These are phyloP conservation scores for Rosa multiflora DNA, from an alignment of 306 rosid genomes.

Conservation along the genomic window DNA sequence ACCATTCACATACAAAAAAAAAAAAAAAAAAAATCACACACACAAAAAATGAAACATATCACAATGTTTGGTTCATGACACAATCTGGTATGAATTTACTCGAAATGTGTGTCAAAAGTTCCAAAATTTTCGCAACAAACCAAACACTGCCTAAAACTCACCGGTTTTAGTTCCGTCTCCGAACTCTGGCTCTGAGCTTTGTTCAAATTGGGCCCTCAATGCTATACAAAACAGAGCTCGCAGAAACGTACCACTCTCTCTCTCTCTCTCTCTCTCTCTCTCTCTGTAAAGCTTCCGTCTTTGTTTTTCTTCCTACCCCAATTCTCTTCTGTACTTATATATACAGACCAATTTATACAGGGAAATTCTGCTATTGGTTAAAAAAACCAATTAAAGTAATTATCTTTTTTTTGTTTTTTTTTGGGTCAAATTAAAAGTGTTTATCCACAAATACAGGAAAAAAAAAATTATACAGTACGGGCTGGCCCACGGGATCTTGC, in stretches of 20 bases:
- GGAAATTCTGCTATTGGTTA: background rate
- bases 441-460: background rate
- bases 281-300: background rate
- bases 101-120: background rate
- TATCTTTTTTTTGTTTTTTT: background rate
- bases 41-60: background rate
- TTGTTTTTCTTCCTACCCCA: background rate
- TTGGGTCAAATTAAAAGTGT: background rate
- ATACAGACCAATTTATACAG: background rate
- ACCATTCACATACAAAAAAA: background rate
- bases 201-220: background rate
- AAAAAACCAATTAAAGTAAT: background rate
- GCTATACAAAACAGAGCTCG: background rate
- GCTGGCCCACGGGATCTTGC: conserved; percentile 42
- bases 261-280: background rate
- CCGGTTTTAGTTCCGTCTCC: conserved; percentile 17
- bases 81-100: background rate
- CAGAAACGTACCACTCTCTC: background rate
- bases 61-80: background rate
- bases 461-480: background rate
- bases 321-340: background rate
- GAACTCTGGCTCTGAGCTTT: background rate
- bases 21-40: background rate
- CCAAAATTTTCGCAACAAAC: background rate
- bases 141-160: conserved; percentile 26